A percentile compares a stretch with the other conserved stretches of the same genome.
phyloP scores from a whole-genome alignment of 2,329 filamentous ascomycete genomes.

The Aspergillus sp. region DNA sequence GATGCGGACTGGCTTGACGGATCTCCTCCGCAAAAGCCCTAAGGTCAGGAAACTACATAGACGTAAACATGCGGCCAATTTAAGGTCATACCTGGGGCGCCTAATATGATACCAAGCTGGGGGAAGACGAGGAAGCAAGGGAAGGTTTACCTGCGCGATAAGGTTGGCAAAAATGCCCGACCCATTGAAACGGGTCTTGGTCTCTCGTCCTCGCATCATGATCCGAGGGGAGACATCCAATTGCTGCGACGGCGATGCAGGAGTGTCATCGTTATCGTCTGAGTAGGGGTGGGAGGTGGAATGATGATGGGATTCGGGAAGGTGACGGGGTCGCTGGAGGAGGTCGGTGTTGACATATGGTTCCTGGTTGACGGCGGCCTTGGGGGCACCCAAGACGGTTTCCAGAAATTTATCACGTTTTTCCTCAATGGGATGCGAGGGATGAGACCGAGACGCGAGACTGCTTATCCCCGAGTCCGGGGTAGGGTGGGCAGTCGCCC shows the following conservation, averaged over 20 bases:
- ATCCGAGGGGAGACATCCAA: constrained; percentile 37
- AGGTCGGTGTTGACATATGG: constrained; percentile 31
- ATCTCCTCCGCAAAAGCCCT: constrained; percentile 41
- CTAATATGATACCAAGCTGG: neutral
- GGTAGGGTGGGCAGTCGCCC: constrained; percentile 25
- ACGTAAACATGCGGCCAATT: constrained; percentile 14
- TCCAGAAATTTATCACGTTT: constrained; percentile 36
- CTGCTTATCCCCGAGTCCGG: constrained; percentile 35
- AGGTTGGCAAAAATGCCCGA: constrained; percentile 43
- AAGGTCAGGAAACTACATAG: constrained; percentile 40
- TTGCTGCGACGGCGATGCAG: constrained; percentile 33
- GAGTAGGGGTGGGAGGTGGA: constrained; percentile 14
- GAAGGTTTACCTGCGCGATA: constrained; percentile 37
- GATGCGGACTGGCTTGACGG: constrained; percentile 36
- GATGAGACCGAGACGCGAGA: constrained; percentile 27
- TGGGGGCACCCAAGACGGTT: constrained; percentile 38
- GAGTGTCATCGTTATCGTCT: constrained; percentile 22
- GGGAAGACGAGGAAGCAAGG: neutral
- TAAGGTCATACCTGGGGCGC: neutral
- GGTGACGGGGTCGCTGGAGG: constrained; percentile 29
- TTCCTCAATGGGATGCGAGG: constrained; percentile 23
- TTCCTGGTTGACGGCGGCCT: constrained; percentile 36
- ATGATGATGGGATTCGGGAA: constrained; percentile 11
- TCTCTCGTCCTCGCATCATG: constrained; percentile 42
- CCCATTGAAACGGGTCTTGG: constrained; percentile 44